Percentiles rank a stretch among this genome's conserved stretches.
Evolutionary conservation across 371 early-diverging fungal genomes (phyloP).

Genomic region (Coemansia sp.): DNA sequence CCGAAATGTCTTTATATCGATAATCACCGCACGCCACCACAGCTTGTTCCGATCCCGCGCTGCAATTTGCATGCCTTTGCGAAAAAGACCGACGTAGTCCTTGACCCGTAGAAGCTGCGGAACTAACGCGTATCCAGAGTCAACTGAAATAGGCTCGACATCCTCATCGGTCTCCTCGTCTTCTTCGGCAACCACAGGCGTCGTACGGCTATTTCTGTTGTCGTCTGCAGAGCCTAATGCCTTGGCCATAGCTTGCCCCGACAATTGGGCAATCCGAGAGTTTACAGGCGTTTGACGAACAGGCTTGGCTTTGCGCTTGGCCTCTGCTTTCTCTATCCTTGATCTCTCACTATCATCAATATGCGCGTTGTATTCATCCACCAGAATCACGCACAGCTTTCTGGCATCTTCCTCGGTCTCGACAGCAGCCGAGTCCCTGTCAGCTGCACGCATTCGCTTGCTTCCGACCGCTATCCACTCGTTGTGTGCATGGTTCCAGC

Average conservation of each 20-base stretch:
- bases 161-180: constrained; percentile 18
- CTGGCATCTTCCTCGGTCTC: constrained; percentile 47
- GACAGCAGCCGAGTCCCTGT: background rate
- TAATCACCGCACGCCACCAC: constrained; percentile 46
- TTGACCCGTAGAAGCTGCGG: constrained; percentile 49
- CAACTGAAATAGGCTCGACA: constrained; percentile 46
- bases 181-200: background rate
- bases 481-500: constrained; percentile 49
- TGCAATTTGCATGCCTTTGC: constrained; percentile 37
- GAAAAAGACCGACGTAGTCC: constrained; percentile 36
- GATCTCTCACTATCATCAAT: constrained; percentile 31
- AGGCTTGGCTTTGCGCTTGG: constrained; percentile 7
- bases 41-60: constrained; percentile 46
- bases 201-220: background rate
- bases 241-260: constrained; percentile 4
- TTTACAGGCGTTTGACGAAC: constrained; percentile 11
- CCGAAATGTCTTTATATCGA: constrained; percentile 41
- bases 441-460: constrained; percentile 31
- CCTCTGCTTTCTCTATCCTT: constrained; percentile 11
- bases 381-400: constrained; percentile 30
- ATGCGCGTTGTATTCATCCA: constrained; percentile 41
- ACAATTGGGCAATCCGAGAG: constrained; percentile 3
- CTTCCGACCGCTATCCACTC: constrained; percentile 51
- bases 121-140: constrained; percentile 27
- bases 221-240: background rate